Percentiles rank a stretch among this genome's conserved stretches.
Evolutionary conservation across 495 filamentous ascomycete species (phyloP).

Genomic region (Podospora australis): DNA sequence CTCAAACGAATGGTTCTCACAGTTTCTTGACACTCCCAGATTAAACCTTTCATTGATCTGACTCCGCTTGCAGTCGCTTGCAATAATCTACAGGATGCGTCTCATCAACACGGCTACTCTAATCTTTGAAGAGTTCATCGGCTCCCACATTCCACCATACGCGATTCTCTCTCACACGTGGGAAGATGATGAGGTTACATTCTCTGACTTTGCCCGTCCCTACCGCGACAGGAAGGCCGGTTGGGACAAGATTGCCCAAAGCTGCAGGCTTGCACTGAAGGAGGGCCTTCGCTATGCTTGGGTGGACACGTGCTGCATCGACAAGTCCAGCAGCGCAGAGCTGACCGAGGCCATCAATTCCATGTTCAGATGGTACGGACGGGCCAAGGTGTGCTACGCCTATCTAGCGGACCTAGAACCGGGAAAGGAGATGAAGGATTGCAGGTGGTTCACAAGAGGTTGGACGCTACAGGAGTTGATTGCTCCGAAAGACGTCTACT

Average conservation of each 20-base stretch:
- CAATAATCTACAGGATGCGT: conserved; percentile 1
- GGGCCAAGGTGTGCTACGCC: conserved; percentile 25
- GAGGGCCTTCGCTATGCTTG: conserved; percentile 21
- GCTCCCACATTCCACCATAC: neutral
- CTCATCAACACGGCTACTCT: conserved; percentile 1
- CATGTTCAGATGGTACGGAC: conserved; percentile 39
- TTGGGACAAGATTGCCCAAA: neutral
- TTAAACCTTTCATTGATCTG: too few relatives aligned
- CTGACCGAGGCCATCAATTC: conserved; percentile 41
- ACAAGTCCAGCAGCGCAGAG: conserved; percentile 37
- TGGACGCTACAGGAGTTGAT: conserved; percentile 35
- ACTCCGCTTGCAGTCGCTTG: too few relatives aligned
- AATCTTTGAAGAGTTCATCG: neutral
- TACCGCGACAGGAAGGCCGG: conserved; percentile 1
- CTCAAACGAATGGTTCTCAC: too few relatives aligned
- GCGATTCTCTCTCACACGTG: conserved; percentile 16
- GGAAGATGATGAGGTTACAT: conserved; percentile 14
- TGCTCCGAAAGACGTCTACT: conserved; percentile 18
- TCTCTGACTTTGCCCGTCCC: neutral
- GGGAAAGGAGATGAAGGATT: neutral
- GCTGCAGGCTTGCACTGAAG: neutral
- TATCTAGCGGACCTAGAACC: conserved; percentile 13
- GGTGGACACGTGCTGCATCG: conserved; percentile 42
- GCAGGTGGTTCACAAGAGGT: conserved; percentile 28
- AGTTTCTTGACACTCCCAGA: too few relatives aligned